Percentiles rank a stretch among this genome's conserved stretches.
Evolutionary conservation across 2,329 filamentous ascomycete genomes (phyloP).

Genomic region (Neopestalotiopsis sp.): DNA sequence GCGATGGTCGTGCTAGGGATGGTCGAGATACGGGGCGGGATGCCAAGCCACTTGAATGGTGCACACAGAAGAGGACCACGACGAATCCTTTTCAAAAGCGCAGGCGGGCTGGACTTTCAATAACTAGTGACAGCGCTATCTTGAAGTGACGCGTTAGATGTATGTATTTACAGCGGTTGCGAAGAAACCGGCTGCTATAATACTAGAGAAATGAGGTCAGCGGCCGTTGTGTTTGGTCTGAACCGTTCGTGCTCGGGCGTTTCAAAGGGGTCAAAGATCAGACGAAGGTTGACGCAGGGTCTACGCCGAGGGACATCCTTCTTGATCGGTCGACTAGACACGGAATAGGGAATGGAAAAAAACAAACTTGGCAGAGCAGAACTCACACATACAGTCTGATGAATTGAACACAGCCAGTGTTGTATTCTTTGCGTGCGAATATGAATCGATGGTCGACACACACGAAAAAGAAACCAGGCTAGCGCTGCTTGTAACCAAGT

Average conservation of each 20-base stretch:
- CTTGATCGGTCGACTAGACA: not conserved
- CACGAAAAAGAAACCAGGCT: not conserved
- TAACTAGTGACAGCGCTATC: not conserved
- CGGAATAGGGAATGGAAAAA: not conserved
- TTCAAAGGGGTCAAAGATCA: constrained; percentile 14
- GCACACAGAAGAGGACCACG: not conserved
- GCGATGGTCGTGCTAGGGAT: not conserved
- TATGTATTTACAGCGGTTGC: not conserved
- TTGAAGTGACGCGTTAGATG: not conserved
- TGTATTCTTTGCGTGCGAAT: not conserved
- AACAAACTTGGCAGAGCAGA: too few relatives aligned
- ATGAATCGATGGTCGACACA: not conserved
- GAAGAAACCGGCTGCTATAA: not conserved
- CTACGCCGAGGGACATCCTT: not conserved
- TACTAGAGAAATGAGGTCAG: not conserved
- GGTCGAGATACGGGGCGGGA: not conserved
- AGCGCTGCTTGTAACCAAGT: too few relatives aligned
- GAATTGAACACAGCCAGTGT: not conserved
- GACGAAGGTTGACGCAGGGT: constrained; percentile 9
- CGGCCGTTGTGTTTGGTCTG: not conserved
- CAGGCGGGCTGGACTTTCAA: not conserved
- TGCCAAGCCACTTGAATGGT: not conserved
- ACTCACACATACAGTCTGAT: not conserved
- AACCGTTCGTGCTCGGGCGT: constrained; percentile 3
- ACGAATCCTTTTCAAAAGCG: not conserved